Evolutionary conservation across 2,329 filamentous ascomycete species (phyloP).

Genomic region (Monilinia fructicola): DNA sequence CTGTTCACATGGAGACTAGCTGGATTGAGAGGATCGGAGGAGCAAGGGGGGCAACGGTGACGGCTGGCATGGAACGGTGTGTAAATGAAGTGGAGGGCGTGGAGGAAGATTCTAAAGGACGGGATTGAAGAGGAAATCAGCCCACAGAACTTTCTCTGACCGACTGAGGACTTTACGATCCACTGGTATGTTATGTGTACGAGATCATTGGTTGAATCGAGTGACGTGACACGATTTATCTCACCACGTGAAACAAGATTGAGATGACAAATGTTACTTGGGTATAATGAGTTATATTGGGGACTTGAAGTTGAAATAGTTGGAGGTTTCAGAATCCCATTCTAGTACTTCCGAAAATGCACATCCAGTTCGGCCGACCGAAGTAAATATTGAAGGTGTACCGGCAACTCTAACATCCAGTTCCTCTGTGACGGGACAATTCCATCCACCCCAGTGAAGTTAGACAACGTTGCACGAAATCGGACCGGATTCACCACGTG

Average conservation of each 20-base stretch:
- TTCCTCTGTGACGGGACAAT: neutral
- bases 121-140: neutral
- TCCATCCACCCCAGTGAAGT: neutral
- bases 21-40: neutral
- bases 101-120: neutral
- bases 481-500: conserved; percentile 1
- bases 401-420: neutral
- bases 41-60: neutral
- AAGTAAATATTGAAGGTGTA: neutral
- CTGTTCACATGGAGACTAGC: neutral
- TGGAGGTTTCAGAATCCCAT: no score
- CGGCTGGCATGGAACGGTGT: neutral
- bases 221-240: neutral
- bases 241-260: neutral
- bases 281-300: neutral
- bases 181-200: neutral
- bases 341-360: no score
- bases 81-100: neutral
- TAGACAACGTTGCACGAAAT: neutral
- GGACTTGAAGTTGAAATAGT: no score
- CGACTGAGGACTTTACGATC: neutral
- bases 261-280: neutral
- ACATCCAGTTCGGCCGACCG: no score
- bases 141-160: neutral
- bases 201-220: neutral